Evolutionary conservation across 2,329 filamentous ascomycete species (phyloP).

Genomic region (Fusarium solani-melongenae): DNA sequence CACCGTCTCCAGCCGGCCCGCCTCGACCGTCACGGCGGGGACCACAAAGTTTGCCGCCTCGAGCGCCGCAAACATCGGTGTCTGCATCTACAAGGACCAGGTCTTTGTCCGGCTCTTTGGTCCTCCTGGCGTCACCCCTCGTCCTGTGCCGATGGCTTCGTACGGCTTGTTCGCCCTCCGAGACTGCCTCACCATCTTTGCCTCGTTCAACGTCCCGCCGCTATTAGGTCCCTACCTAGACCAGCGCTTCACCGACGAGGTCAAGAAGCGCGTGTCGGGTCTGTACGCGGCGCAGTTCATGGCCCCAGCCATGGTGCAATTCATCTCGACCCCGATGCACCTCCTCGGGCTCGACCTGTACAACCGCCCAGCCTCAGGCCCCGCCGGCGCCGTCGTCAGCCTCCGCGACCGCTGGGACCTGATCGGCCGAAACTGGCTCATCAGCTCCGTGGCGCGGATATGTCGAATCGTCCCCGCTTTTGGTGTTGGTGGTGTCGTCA

Average conservation of each 20-base stretch:
- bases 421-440: conserved; percentile 80
- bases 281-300: conserved; percentile 79
- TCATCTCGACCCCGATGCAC: conserved; percentile 85
- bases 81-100: conserved; percentile 91
- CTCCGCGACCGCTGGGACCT: conserved; percentile 72
- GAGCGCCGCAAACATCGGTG: conserved; percentile 81
- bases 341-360: conserved; percentile 88
- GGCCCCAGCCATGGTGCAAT: conserved; percentile 82
- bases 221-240: conserved; percentile 78
- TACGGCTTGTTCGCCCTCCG: conserved; percentile 84
- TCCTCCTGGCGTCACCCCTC: conserved; percentile 61
- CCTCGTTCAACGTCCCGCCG: conserved; percentile 89
- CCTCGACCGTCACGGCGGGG: conserved; percentile 76
- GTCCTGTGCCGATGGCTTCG: conserved; percentile 73
- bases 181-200: conserved; percentile 91
- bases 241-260: conserved; percentile 62
- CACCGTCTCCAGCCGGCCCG: conserved; percentile 67
- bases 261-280: conserved; percentile 58
- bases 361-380: conserved; percentile 68
- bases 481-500: conserved; percentile 88
- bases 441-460: conserved; percentile 80
- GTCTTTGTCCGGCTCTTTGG: conserved; percentile 88
- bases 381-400: conserved; percentile 38
- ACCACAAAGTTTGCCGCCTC: conserved; percentile 84
- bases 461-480: conserved; percentile 90